These are phyloP conservation scores for Ajuga reptans DNA, from an alignment of 305 asterid genomes.

Conservation along the genomic window DNA sequence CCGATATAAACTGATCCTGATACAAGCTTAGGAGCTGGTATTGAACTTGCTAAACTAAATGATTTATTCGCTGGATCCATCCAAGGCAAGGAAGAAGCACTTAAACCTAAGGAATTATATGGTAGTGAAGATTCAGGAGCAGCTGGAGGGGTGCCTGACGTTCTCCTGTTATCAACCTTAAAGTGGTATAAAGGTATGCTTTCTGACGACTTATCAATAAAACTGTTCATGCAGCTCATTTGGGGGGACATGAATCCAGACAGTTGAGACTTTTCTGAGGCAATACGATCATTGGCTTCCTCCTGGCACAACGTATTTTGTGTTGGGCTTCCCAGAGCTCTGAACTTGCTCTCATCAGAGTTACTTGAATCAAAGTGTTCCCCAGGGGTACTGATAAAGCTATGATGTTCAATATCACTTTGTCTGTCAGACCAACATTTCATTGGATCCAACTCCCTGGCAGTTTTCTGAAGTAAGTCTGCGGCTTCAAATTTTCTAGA, in stretches of 20 bases:
- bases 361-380: slow-evolving; percentile 34
- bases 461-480: slow-evolving; percentile 65
- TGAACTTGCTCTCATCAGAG: slow-evolving; percentile 46
- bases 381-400: slow-evolving; percentile 29
- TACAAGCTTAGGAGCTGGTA: slow-evolving; percentile 70
- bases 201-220: slow-evolving; percentile 79
- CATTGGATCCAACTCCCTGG: slow-evolving; percentile 62
- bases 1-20: slow-evolving; percentile 75
- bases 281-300: slow-evolving; percentile 48
- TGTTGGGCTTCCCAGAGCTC: slow-evolving; percentile 45
- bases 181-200: slow-evolving; percentile 89
- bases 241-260: slow-evolving; percentile 96
- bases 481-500: slow-evolving; percentile 62
- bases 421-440: slow-evolving; percentile 58
- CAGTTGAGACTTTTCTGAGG: slow-evolving; percentile 79
- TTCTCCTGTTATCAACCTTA: slow-evolving; percentile 65
- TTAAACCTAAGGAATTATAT: slow-evolving; percentile 56
- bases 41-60: slow-evolving; percentile 72
- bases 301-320: slow-evolving; percentile 38
- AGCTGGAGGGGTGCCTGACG: slow-evolving; percentile 39
- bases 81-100: slow-evolving; percentile 88
- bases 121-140: slow-evolving; percentile 60
- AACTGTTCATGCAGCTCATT: slow-evolving; percentile 82
- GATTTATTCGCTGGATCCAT: slow-evolving; percentile 81
- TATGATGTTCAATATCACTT: slow-evolving; percentile 40